Conservation (phyloP, 768 basidiomycete genomes). For the Auricularia sp. region DNA sequence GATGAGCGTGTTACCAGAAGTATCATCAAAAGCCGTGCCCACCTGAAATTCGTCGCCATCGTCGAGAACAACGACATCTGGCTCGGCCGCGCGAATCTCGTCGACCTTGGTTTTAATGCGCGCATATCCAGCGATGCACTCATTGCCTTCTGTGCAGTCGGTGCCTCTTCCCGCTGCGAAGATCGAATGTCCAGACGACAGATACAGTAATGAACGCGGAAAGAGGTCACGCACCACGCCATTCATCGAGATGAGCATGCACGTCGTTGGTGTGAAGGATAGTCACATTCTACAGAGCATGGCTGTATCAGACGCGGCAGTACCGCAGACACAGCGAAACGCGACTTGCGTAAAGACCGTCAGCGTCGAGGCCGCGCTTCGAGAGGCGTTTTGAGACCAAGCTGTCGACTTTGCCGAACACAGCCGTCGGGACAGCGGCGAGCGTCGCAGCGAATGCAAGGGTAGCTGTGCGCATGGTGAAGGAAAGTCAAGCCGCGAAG, state of each 20-base stretch:
- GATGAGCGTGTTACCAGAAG: neutral
- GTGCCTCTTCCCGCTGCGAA: constrained; percentile 17
- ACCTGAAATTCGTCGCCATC: constrained; percentile 38
- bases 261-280: constrained; percentile 37
- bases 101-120: constrained; percentile 32
- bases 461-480: neutral
- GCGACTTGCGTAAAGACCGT: constrained; percentile 1
- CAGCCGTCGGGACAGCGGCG: neutral
- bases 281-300: constrained; percentile 15
- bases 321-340: neutral
- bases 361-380: constrained; percentile 4
- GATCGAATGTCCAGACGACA: neutral
- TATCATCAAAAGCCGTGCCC: constrained; percentile 5
- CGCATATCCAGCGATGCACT: constrained; percentile 36
- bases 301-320: neutral
- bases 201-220: neutral
- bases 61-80: constrained; percentile 34
- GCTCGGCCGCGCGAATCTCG: constrained; percentile 20
- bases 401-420: constrained; percentile 4
- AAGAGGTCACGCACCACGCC: constrained; percentile 9
- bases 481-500: too few species aligned
- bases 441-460: neutral
- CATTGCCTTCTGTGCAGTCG: constrained; percentile 26
- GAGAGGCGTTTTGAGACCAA: constrained; percentile 6
- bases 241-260: constrained; percentile 35